Conservation (phyloP, 352 stramenopile genomes). For the Globisporangium apiculatum region DNA sequence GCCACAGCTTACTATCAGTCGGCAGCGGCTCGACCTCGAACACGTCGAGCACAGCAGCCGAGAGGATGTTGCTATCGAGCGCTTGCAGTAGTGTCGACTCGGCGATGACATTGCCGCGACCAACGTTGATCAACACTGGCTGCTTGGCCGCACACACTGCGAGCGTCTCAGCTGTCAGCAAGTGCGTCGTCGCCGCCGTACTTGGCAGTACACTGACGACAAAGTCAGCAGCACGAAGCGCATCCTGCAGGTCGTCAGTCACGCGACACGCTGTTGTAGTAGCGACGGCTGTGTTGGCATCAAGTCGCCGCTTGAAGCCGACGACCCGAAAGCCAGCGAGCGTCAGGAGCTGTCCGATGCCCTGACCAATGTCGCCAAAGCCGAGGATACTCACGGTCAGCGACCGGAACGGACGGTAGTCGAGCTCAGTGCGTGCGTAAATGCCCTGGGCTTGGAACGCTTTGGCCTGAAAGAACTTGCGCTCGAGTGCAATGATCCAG, state of each 20-base stretch:
- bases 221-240: slow-evolving; percentile 55
- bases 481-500: slow-evolving; percentile 57
- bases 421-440: slow-evolving; percentile 27
- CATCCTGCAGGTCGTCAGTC: slow-evolving; percentile 36
- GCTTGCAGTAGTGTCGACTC: slow-evolving; percentile 46
- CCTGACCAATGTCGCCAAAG: slow-evolving; percentile 55
- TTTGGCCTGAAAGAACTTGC: slow-evolving; percentile 48
- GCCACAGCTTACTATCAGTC: slow-evolving; percentile 52
- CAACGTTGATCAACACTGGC: slow-evolving; percentile 87
- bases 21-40: slow-evolving; percentile 54
- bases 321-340: slow-evolving; percentile 52
- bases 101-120: slow-evolving; percentile 71
- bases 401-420: slow-evolving; percentile 37
- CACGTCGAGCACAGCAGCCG: slow-evolving; percentile 55
- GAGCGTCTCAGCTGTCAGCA: slow-evolving; percentile 50
- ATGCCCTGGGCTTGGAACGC: slow-evolving; percentile 26
- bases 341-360: slow-evolving; percentile 40
- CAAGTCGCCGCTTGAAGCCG: slow-evolving; percentile 56
- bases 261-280: slow-evolving; percentile 16
- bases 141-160: slow-evolving; percentile 37
- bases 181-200: slow-evolving; percentile 54
- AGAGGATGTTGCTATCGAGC: slow-evolving; percentile 55
- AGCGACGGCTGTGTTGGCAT: slow-evolving; percentile 11
- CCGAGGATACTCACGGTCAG: slow-evolving; percentile 53
- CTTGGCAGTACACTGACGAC: slow-evolving; percentile 82